Conservation (phyloP, 2,329 filamentous ascomycete genomes). For the Fusarium fujikuroi region DNA sequence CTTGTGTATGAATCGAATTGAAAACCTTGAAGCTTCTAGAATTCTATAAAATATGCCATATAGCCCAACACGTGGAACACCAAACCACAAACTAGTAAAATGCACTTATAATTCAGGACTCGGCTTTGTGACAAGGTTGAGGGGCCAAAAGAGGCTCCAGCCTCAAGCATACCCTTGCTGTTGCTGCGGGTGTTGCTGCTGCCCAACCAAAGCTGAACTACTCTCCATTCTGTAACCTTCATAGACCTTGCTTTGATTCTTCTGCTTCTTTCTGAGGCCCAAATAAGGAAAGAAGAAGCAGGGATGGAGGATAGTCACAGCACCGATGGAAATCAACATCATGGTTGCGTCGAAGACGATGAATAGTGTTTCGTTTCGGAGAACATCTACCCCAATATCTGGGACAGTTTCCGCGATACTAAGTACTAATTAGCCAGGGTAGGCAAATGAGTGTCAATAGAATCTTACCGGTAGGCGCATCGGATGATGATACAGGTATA, state of each 20-base stretch:
- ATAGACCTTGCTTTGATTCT: slow-evolving; percentile 16
- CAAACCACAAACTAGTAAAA: background rate
- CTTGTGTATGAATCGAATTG: background rate
- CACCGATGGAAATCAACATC: slow-evolving; percentile 25
- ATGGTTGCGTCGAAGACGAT: slow-evolving; percentile 23
- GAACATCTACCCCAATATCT: slow-evolving; percentile 7
- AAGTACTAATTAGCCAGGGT: background rate
- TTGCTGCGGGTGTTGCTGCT: background rate
- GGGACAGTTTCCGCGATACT: slow-evolving; percentile 33
- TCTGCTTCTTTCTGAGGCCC: slow-evolving; percentile 11
- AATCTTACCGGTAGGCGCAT: slow-evolving; percentile 29
- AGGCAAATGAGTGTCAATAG: fast-evolving
- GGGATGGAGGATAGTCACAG: slow-evolving; percentile 26
- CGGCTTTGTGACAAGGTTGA: no score
- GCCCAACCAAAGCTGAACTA: slow-evolving; percentile 7
- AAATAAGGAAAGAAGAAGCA: slow-evolving; percentile 29
- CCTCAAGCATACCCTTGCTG: slow-evolving; percentile 1
- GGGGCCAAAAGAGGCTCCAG: no score
- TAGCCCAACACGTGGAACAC: background rate
- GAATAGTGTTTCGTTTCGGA: slow-evolving; percentile 33
- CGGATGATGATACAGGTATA: slow-evolving; percentile 33
- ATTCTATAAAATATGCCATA: background rate
- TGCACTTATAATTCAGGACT: background rate
- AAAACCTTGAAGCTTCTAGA: background rate
- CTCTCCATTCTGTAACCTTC: slow-evolving; percentile 15